phyloP scores from a whole-genome alignment of 441 rosid species.

The Hura crepitans region DNA sequence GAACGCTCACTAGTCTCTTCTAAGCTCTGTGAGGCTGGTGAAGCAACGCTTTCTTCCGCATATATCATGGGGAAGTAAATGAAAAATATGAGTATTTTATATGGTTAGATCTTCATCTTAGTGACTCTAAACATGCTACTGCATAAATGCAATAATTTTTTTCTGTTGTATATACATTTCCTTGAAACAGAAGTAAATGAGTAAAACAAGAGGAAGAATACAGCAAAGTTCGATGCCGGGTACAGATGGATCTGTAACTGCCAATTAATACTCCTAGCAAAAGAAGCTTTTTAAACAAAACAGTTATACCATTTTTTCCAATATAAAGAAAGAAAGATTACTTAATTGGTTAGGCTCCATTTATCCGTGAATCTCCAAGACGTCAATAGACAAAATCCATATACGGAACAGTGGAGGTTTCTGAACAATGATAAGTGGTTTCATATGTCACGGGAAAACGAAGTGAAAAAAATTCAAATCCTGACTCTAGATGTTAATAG shows the following conservation, averaged over 20 bases:
- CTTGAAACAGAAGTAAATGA: background rate
- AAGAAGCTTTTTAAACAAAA: background rate
- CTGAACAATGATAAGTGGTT: background rate
- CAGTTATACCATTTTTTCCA: too few relatives aligned
- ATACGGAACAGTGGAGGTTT: background rate
- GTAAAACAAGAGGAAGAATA: background rate
- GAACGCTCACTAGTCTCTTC: slow-evolving; percentile 30
- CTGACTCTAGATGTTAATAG: background rate
- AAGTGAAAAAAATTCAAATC: background rate
- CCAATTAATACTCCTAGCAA: background rate
- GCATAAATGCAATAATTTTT: background rate
- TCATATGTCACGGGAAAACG: background rate
- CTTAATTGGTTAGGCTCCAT: background rate
- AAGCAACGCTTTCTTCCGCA: slow-evolving; percentile 36
- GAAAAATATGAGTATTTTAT: background rate
- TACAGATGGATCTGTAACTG: background rate
- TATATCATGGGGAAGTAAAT: slow-evolving; percentile 17
- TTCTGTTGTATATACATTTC: too few relatives aligned
- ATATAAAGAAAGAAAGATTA: background rate
- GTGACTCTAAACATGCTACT: background rate
- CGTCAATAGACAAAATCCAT: background rate
- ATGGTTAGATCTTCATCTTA: background rate
- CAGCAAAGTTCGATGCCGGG: too few relatives aligned
- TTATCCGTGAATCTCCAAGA: background rate
- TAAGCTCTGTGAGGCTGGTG: slow-evolving; percentile 28